Evolutionary conservation across 2,329 filamentous ascomycete species (phyloP), one percentile per base, ranked within the genome.

Genomic region (Diaporthe caulivora): DNA sequence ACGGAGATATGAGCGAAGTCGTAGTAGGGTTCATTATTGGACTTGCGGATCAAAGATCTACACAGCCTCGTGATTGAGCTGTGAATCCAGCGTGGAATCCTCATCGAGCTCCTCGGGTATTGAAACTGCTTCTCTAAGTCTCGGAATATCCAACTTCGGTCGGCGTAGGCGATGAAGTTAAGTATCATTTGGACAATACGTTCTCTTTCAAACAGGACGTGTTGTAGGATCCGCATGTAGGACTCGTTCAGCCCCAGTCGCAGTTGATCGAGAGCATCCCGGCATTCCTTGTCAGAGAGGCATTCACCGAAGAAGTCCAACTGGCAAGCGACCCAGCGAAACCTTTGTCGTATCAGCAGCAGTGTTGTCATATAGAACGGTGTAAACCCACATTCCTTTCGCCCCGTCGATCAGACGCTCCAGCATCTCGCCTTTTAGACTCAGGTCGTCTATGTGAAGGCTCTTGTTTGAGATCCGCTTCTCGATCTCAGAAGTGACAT

Each of bases 321-420:
- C 13, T 71, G 68, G 40, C 53, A 60, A 13, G 68, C 68, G n/a
- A 71, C 54, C 68, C 68, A 71, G 29, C 68, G 68, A 26, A 71
- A 71, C 68, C 54, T 71, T 62, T 4, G n/a, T 10, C 2, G 9
- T 5, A 21, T 70, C 31, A 70, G 55, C 18, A 58, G 2, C 3
- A 3, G 5, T 1, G 13, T 29, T 17, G 7, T n/a, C 10, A 21
- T 21, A 9, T 21, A 29, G 18, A n/a, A 26, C 7, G 0, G 17
- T 1, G 40, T 21, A 7, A 13, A 69, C 65, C 55, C 11, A 69
- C 65, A 69, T 69, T 29, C 65, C 65, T 34, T 31, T 57, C 8
- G 65, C 49, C 18, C 65, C 49, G 7, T 47, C 21, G 7, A 69
- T 26, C 7, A 69, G 49, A 13, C 49, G 34, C 21, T 57, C 34